Conservation (phyloP, 148 eudicot genomes). For the Agrostemma githago region DNA sequence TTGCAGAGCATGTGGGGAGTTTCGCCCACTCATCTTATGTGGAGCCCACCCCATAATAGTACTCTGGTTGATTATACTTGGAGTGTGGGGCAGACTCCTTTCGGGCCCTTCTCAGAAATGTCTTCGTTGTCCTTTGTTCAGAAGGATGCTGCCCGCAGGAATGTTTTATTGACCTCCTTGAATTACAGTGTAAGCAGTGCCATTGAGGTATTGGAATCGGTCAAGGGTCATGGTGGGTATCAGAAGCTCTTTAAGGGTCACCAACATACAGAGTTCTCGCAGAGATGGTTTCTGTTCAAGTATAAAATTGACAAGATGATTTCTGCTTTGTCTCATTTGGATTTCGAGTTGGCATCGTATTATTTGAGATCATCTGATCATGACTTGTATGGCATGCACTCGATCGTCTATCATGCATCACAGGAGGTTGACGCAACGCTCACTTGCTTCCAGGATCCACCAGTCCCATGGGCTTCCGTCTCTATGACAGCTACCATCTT, state of each 20-base stretch:
- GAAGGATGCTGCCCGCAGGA: constrained; percentile 94
- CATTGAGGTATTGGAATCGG: constrained; percentile 74
- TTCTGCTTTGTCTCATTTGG: constrained; percentile 80
- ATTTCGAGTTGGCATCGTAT: constrained; percentile 73
- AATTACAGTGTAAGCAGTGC: constrained; percentile 77
- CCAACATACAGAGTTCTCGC: constrained; percentile 54
- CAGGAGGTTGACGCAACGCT: constrained; percentile 89
- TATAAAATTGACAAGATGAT: constrained; percentile 81
- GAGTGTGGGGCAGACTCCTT: constrained; percentile 95
- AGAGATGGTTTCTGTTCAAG: constrained; percentile 84
- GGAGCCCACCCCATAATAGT: constrained; percentile 81
- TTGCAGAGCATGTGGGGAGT: constrained; percentile 99
- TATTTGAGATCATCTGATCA: constrained; percentile 81
- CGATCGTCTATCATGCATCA: constrained; percentile 70
- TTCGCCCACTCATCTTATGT: constrained; percentile 82
- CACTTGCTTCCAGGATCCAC: constrained; percentile 88
- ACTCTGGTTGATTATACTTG: constrained; percentile 90
- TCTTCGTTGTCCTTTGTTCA: constrained; percentile 83
- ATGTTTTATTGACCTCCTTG: constrained; percentile 64
- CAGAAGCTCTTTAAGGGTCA: constrained; percentile 58
- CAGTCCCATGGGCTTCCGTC: constrained; percentile 79
- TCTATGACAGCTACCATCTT: constrained; percentile 45
- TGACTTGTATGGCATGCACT: constrained; percentile 83
- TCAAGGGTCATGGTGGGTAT: constrained; percentile 75
- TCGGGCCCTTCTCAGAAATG: constrained; percentile 94